Conservation (phyloP, 345 rosid species). For the Eucalyptus curtisii region DNA sequence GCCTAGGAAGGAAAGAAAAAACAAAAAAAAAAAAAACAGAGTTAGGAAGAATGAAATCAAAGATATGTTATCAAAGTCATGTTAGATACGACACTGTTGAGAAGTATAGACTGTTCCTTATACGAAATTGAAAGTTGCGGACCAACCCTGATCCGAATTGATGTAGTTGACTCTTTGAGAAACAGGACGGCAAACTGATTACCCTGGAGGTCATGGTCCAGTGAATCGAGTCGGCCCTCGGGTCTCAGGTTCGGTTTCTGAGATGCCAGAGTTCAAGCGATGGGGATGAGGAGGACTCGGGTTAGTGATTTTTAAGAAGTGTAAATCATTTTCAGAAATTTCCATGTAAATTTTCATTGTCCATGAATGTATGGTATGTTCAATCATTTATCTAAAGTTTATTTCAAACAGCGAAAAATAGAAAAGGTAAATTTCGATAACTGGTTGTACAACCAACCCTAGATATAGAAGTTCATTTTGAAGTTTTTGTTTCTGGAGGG, state of each 20-base stretch:
- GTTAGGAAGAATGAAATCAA: neutral
- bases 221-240: neutral
- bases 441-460: neutral
- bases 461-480: neutral
- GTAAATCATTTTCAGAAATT: neutral
- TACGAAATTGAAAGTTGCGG: neutral
- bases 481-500: neutral
- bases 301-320: neutral
- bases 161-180: neutral
- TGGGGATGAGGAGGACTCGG: neutral
- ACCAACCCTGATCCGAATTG: neutral
- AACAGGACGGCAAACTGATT: neutral
- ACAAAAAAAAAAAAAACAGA: neutral
- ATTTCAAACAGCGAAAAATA: neutral
- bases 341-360: neutral
- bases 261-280: neutral
- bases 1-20: neutral
- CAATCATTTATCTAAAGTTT: neutral
- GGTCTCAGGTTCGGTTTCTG: neutral
- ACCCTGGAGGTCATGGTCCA: neutral
- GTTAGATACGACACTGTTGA: neutral
- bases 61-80: neutral
- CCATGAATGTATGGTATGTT: neutral
- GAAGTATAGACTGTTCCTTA: neutral
- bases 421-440: neutral